Evolutionary conservation across 805 yeast species (phyloP), one percentile per base, ranked within the genome.

Genomic region (Zygotorulaspora florentina): DNA sequence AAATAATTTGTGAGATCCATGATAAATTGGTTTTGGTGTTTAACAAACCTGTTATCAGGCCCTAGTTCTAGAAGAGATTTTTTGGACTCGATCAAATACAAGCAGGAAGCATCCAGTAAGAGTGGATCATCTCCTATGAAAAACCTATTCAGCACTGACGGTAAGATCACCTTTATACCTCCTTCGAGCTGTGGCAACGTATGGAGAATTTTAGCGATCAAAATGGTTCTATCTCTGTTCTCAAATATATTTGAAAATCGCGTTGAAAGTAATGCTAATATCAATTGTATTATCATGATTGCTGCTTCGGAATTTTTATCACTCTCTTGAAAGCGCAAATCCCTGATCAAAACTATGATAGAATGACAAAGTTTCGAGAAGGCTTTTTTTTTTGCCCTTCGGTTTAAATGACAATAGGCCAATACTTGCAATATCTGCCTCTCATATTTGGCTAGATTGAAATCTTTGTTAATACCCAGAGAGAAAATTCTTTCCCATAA

Each of bases 1-100:
- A 64, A 42, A 35, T 57, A 59, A 37, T 61, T 64, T 15, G 65
- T 57, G 12, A 57, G 37, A 46, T 61, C 65, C 42, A 60, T 30
- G 8, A 60, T 56, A 42, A 53, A 56, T 13, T 48, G 56, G 36
- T 62, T 62, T 17, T 56, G 62, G 30, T 47, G 28, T 29, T 57
- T 54, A 12, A 57, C 55, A 30, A 45, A 50, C 17, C 30, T 28
- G n/a, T 55, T 51, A 2, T 51, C 34, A 2, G 54, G 28, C 5
- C 47, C 46, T 39, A 49, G 46, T 9, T 51, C 42, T n/a, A 45
- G 39, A 28, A 58, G 38, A 5, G 51, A 45, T 1, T 42, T 31
- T 15, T 49, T 52, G 2, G 53, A 48, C 3, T 38, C 45, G 5
- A 55, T 46, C 33, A 61, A 44, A 46, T 57, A 58, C 26, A 35